Evolutionary conservation across 2,329 filamentous ascomycete genomes (phyloP).

Genomic region (Alternaria brassicicola): DNA sequence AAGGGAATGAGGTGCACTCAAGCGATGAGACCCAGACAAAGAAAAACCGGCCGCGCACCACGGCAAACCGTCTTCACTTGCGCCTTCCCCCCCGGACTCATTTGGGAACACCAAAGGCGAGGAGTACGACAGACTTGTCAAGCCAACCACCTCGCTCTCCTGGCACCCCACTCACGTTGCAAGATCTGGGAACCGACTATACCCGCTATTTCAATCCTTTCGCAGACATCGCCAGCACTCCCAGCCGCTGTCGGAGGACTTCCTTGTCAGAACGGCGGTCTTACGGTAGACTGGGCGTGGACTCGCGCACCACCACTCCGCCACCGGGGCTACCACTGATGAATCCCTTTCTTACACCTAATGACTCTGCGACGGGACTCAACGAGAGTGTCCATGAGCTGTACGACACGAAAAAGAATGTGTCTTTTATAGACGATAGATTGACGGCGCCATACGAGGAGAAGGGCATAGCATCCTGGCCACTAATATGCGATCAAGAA

Average conservation of each 20-base stretch:
- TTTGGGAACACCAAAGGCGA: constrained; percentile 14
- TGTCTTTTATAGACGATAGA: constrained; percentile 56
- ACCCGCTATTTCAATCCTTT: constrained; percentile 47
- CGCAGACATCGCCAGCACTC: constrained; percentile 27
- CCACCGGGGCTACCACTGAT: constrained; percentile 12
- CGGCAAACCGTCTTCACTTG: constrained; percentile 5
- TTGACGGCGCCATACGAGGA: constrained; percentile 53
- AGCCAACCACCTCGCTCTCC: constrained; percentile 14
- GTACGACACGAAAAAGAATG: constrained; percentile 36
- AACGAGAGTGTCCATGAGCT: constrained; percentile 26
- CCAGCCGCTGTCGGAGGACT: constrained; percentile 32
- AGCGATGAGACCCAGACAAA: constrained; percentile 15
- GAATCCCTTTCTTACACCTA: constrained; percentile 41
- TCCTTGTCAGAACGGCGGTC: constrained; percentile 25
- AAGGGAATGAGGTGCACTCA: not conserved
- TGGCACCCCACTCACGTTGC: constrained; percentile 32
- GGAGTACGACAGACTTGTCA: constrained; percentile 27
- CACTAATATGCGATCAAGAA: constrained; percentile 57
- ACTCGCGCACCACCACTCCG: constrained; percentile 24
- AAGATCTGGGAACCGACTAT: constrained; percentile 44
- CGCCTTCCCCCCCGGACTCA: constrained; percentile 23
- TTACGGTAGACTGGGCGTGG: constrained; percentile 5
- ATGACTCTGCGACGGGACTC: constrained; percentile 35
- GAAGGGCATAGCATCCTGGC: constrained; percentile 50
- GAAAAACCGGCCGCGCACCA: constrained; percentile 4